A percentile compares a stretch with the other conserved stretches of the same genome.
phyloP scores from a whole-genome alignment of 2,329 filamentous ascomycete genomes.

The Rhexocercosporidium sp. region DNA sequence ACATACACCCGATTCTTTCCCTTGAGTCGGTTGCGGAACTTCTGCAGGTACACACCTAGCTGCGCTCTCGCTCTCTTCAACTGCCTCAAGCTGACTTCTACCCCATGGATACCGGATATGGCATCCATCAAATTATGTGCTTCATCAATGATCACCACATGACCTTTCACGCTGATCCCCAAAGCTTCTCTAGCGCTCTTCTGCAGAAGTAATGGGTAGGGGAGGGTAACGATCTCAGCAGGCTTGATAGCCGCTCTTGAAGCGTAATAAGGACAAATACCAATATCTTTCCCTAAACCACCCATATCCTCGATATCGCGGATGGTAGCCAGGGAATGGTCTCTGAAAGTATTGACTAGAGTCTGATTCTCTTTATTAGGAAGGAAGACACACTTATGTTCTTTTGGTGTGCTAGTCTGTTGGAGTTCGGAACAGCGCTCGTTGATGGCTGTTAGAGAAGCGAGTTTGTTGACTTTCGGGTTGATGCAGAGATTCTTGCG shows the following conservation, averaged over 20 bases:
- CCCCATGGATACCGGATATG: constrained; percentile 84
- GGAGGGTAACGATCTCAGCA: constrained; percentile 89
- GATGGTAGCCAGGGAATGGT: constrained; percentile 81
- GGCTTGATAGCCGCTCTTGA: constrained; percentile 81
- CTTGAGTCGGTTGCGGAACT: constrained; percentile 86
- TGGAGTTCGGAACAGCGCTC: constrained; percentile 92
- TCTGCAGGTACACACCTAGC: constrained; percentile 81
- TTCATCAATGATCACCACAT: constrained; percentile 95
- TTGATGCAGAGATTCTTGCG: constrained; percentile 86
- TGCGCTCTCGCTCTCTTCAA: constrained; percentile 75
- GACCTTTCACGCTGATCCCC: constrained; percentile 82
- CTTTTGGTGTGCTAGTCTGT: constrained; percentile 64
- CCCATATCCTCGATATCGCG: constrained; percentile 94
- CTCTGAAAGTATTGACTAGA: constrained; percentile 80
- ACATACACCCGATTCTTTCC: constrained; percentile 92
- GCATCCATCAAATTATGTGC: constrained; percentile 98
- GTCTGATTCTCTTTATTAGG: constrained; percentile 77
- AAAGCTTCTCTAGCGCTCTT: constrained; percentile 86
- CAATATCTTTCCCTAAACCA: constrained; percentile 75
- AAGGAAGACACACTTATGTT: constrained; percentile 76
- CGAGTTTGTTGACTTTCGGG: constrained; percentile 73
- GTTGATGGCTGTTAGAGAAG: constrained; percentile 81
- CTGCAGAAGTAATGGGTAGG: constrained; percentile 89
- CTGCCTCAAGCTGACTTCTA: constrained; percentile 75
- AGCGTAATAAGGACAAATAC: constrained; percentile 96